Evolutionary conservation across 805 yeast genomes (phyloP), one percentile per base, ranked within the genome.

Genomic region (Metschnikowia vanudenii): DNA sequence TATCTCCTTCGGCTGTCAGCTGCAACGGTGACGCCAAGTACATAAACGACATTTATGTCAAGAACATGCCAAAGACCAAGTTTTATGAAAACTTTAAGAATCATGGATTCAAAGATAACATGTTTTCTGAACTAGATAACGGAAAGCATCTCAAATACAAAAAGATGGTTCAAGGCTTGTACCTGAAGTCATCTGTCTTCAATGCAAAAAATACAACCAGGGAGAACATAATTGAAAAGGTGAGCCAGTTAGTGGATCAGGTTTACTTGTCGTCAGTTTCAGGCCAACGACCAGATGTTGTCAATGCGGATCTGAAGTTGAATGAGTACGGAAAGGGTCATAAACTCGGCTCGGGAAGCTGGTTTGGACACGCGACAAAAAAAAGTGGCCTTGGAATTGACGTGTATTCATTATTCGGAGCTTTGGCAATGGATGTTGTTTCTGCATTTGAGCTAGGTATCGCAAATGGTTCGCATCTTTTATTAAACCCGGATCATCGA

Each of bases 341-440:
- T 39, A 22, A 18, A 11, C 20, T 44, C 18, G 51, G 55, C 14
- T 54, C 56, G 18, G 61, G 60, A 1, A 26, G 42, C n/a, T 71
- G 75, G 75, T 62, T 68, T 45, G 60, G 60, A 34, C 49, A 55
- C 13, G 28, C 52, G 3, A 50, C 52, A 11, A 49, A 45, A 41
- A 19, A 45, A 1, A 37, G 56, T 9, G 64, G 75, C 28, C 56
- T 82, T 33, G 73, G 72, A 12, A 65, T 71, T 33, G 85, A 84
- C 41, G 82, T 79, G 2, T 81, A 79, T 54, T 70, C 78, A 16
- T 60, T 85, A 13, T 84, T 84, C 69, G 82, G 81, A n/a, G 67
- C 82, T 14, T 68, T 85, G 56, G 90, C 91, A 4, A 78, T 85
- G 81, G 90, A 84, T 55, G 83, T 80, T 3, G 80, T 84, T 1